phyloP scores from a whole-genome alignment of 2,329 filamentous ascomycete genomes.

The Epicoccum sorghinum region DNA sequence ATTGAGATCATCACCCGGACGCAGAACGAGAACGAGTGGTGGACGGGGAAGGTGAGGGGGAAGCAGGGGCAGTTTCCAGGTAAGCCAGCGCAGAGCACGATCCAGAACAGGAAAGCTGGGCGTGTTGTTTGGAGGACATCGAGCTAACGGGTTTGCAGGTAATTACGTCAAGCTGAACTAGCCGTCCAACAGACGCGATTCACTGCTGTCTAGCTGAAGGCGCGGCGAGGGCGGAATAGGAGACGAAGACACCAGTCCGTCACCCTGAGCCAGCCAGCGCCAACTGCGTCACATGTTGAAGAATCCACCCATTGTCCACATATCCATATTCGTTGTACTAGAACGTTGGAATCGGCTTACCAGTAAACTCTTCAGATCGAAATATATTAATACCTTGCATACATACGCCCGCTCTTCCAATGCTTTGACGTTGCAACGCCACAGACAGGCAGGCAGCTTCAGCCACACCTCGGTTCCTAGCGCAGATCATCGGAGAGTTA shows the following conservation, averaged over 20 bases:
- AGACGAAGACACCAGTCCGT: slow-evolving; percentile 5
- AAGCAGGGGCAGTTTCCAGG: slow-evolving; percentile 93
- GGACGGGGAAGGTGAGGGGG: slow-evolving; percentile 80
- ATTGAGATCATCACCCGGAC: slow-evolving; percentile 88
- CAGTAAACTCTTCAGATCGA: not conserved
- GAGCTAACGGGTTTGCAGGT: slow-evolving; percentile 27
- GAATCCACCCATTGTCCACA: too few relatives aligned
- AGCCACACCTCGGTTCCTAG: slow-evolving; percentile 21
- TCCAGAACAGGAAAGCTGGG: too few relatives aligned
- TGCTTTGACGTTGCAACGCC: too few relatives aligned
- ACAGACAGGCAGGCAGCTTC: not conserved
- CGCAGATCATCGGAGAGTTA: slow-evolving; percentile 2
- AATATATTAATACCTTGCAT: slow-evolving; percentile 7
- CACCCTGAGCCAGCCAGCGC: too few relatives aligned
- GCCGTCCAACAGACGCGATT: slow-evolving; percentile 12
- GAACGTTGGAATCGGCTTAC: slow-evolving; percentile 7
- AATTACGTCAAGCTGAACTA: slow-evolving; percentile 52
- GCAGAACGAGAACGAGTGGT: slow-evolving; percentile 97
- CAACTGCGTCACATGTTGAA: too few relatives aligned
- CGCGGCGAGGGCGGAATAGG: too few relatives aligned
- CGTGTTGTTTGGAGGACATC: too few relatives aligned
- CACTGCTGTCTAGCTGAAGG: not conserved
- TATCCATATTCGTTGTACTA: slow-evolving; percentile 7
- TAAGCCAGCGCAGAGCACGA: slow-evolving; percentile 52
- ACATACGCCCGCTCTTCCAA: too few relatives aligned